phyloP scores from a whole-genome alignment of 2,329 filamentous ascomycete genomes.

The Pestalotiopsis sp. region DNA sequence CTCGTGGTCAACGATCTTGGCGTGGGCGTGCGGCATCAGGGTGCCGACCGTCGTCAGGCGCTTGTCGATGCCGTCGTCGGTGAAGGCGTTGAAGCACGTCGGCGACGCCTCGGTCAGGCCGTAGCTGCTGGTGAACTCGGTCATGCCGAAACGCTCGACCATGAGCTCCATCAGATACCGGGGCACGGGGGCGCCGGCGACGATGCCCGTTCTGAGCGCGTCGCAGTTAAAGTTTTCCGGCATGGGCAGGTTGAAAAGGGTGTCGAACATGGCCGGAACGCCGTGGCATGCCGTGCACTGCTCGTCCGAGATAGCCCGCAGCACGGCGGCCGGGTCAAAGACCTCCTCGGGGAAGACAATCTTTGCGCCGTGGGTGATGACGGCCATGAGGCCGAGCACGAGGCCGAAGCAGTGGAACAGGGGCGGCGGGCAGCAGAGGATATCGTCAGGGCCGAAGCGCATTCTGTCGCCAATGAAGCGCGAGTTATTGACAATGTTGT shows the following conservation, averaged over 20 bases:
- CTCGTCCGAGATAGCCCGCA: conserved; percentile 68
- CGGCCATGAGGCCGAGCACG: conserved; percentile 73
- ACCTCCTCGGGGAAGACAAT: conserved; percentile 76
- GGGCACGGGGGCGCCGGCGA: conserved; percentile 77
- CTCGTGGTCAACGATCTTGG: conserved; percentile 74
- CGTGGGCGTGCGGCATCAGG: conserved; percentile 72
- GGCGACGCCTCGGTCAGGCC: conserved; percentile 78
- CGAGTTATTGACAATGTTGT: conserved; percentile 66
- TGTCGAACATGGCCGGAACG: conserved; percentile 84
- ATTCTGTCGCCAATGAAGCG: conserved; percentile 75
- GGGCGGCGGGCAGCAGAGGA: conserved; percentile 79
- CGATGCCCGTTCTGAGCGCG: conserved; percentile 72
- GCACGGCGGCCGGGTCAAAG: conserved; percentile 68
- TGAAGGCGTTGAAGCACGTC: conserved; percentile 80
- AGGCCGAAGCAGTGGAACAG: conserved; percentile 87
- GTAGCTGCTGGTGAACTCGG: conserved; percentile 71
- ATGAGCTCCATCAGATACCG: conserved; percentile 74
- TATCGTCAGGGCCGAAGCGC: conserved; percentile 65
- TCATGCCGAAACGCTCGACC: conserved; percentile 72
- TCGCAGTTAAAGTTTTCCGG: conserved; percentile 45
- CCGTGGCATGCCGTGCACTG: conserved; percentile 76
- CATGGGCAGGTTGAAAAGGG: conserved; percentile 50
- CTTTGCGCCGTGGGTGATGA: conserved; percentile 73
- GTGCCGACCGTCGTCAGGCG: conserved; percentile 74
- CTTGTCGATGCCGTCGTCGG: conserved; percentile 67